Evolutionary conservation across 2,329 filamentous ascomycete species (phyloP), one percentile per base, ranked within the genome.

Genomic region (Scedosporium minutisporum): DNA sequence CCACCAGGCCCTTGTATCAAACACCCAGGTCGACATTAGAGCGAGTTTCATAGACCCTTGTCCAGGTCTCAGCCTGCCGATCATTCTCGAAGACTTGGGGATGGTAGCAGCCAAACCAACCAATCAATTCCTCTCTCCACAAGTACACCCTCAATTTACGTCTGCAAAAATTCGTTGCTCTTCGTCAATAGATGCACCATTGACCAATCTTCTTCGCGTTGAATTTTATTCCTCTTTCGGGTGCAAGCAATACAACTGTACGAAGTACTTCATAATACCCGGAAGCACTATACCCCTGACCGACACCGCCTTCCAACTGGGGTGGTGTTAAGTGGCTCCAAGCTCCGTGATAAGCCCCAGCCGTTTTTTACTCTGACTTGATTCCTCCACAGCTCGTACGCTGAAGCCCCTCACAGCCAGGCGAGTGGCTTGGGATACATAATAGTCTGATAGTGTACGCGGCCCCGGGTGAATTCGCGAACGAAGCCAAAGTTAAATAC

Each of bases 1-100:
- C 44, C 25, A 38, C 44, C 59, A 42, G 18, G 59, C 14, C 16
- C 23, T 29, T 51, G 44, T 61, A 51, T 61, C 59, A 61, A 61
- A 61, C 33, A 9, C 10, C 33, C 46, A 53, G 44, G 51, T 29
- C 51, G 23, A 55, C 23, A 23, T 23, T 23, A 38, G 59, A 61
- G 44, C 12, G n/a, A 29, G 59, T 61, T 61, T 61, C 59, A 61
- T 51, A 27, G 48, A n/a, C 59, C 59, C 59, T 61, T 46, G 42
- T n/a, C 33, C 44, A 38, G 48, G 59, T 61, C 59, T 61, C 59
- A 53, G 46, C 42, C 38, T 53, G 59, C 27, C 25, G 59, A 61
- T 61, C 59, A 55, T 55, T 23, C 51, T 55, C 33, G 33, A 38
- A 38, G 33, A 38, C 33, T 38, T 38, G 33, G 33, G 33, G 33